Percentiles rank a stretch among this genome's conserved stretches.
Evolutionary conservation across 2,329 filamentous ascomycete genomes (phyloP).

Genomic region (Sporothrix schenckii): DNA sequence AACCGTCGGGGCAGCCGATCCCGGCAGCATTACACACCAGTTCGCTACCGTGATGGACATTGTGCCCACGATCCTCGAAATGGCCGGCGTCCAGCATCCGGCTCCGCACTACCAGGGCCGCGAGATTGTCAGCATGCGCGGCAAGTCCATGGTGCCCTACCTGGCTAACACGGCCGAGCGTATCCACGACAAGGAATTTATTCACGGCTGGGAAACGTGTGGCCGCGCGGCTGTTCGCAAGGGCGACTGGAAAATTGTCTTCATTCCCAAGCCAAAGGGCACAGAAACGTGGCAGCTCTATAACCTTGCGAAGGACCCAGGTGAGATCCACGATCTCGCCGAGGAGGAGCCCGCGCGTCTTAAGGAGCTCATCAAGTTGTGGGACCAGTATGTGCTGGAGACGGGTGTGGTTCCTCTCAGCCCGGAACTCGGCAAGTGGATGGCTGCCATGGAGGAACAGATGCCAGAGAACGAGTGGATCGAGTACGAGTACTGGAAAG

Average conservation of each 20-base stretch:
- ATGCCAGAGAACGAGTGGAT: background rate
- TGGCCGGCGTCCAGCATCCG: slow-evolving; percentile 55
- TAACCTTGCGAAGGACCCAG: slow-evolving; percentile 50
- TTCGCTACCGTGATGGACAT: slow-evolving; percentile 60
- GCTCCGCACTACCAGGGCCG: slow-evolving; percentile 52
- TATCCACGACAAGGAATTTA: slow-evolving; percentile 45
- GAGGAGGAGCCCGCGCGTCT: slow-evolving; percentile 43
- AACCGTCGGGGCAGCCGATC: background rate
- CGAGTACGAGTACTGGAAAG: slow-evolving; percentile 21
- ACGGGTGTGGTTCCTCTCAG: slow-evolving; percentile 46
- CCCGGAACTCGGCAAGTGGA: slow-evolving; percentile 22
- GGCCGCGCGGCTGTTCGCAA: slow-evolving; percentile 43
- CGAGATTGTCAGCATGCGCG: slow-evolving; percentile 44
- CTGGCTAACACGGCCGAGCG: slow-evolving; percentile 31
- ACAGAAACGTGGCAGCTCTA: slow-evolving; percentile 56
- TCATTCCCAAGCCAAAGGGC: slow-evolving; percentile 52
- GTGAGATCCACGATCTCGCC: slow-evolving; percentile 49
- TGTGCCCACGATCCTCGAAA: slow-evolving; percentile 53
- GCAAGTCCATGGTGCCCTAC: slow-evolving; percentile 36
- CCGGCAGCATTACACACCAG: slow-evolving; percentile 40
- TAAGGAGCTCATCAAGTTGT: slow-evolving; percentile 43
- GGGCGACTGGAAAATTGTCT: slow-evolving; percentile 49
- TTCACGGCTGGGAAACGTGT: slow-evolving; percentile 46
- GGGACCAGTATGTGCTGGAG: slow-evolving; percentile 51
- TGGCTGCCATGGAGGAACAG: slow-evolving; percentile 18